phyloP scores from a whole-genome alignment of 2,329 filamentous ascomycete species.

The Aspergillus pseudotamarii region DNA sequence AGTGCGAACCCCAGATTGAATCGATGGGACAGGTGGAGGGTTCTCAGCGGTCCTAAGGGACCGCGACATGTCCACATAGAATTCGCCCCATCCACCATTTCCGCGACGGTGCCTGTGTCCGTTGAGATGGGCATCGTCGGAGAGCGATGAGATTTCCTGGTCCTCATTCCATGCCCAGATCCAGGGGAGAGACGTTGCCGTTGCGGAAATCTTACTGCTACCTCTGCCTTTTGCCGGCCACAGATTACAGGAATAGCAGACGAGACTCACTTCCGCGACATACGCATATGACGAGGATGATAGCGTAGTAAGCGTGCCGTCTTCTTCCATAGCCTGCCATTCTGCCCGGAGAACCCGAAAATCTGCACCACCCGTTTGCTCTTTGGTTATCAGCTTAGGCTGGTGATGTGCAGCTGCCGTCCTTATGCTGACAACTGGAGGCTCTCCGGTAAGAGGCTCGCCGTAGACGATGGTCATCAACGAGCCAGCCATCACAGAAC shows the following conservation, averaged over 20 bases:
- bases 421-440: slow-evolving; percentile 11
- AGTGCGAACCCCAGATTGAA: slow-evolving; percentile 1
- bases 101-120: slow-evolving; percentile 5
- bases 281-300: background rate
- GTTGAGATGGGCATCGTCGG: slow-evolving; percentile 7
- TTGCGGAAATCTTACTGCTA: background rate
- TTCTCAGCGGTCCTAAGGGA: background rate
- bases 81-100: slow-evolving; percentile 10
- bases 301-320: background rate
- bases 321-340: slow-evolving; percentile 1
- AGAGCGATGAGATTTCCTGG: slow-evolving; percentile 4
- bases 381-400: background rate
- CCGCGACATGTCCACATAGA: slow-evolving; percentile 15
- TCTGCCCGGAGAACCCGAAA: slow-evolving; percentile 7
- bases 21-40: slow-evolving; percentile 2
- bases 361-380: slow-evolving; percentile 1
- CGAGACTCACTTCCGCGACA: slow-evolving; percentile 4
- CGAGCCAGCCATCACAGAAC: slow-evolving; percentile 14
- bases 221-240: slow-evolving; percentile 3
- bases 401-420: slow-evolving; percentile 12
- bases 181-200: slow-evolving; percentile 9
- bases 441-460: slow-evolving; percentile 8
- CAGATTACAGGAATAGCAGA: slow-evolving; percentile 12
- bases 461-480: slow-evolving; percentile 15
- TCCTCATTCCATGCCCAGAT: slow-evolving; percentile 15